Percentiles rank a stretch among this genome's conserved stretches.
Conservation (phyloP, 306 rosid genomes). For the Inga leiocalycina region DNA sequence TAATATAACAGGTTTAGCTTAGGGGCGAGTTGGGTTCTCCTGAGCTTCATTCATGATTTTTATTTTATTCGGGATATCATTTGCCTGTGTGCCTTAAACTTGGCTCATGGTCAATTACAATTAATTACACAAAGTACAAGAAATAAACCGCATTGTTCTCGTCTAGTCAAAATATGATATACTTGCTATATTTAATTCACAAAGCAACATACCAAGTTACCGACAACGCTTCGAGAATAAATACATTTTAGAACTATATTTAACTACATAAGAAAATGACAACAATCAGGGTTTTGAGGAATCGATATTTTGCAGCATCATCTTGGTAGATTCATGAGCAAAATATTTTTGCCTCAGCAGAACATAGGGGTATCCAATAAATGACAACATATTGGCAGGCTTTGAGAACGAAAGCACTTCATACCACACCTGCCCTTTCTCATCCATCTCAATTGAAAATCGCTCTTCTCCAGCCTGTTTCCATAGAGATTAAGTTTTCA, state of each 20-base stretch:
- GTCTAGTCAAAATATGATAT: background rate
- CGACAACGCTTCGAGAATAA: conserved; percentile 9
- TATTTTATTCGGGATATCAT: background rate
- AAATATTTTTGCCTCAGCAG: conserved; percentile 78
- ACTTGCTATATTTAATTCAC: background rate
- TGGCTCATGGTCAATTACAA: background rate
- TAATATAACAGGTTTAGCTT: background rate
- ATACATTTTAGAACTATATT: conserved; percentile 1
- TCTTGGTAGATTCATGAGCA: conserved; percentile 77
- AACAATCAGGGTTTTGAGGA: conserved; percentile 44
- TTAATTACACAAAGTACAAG: background rate
- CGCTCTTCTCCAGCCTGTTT: conserved; percentile 95
- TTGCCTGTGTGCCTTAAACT: too few relatives aligned
- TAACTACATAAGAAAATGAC: background rate
- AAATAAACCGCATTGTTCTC: background rate
- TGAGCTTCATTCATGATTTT: background rate
- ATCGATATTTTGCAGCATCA: conserved; percentile 54
- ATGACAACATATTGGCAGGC: conserved; percentile 78
- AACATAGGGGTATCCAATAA: conserved; percentile 86
- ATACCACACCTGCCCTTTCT: conserved; percentile 90
- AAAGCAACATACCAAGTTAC: background rate
- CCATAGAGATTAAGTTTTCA: conserved; percentile 22
- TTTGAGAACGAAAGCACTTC: conserved; percentile 89
- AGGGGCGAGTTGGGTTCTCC: background rate
- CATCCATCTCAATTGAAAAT: conserved; percentile 81